Base-by-base conservation (phyloP, 83 land plant species). In the Larix sibirica region DNA sequence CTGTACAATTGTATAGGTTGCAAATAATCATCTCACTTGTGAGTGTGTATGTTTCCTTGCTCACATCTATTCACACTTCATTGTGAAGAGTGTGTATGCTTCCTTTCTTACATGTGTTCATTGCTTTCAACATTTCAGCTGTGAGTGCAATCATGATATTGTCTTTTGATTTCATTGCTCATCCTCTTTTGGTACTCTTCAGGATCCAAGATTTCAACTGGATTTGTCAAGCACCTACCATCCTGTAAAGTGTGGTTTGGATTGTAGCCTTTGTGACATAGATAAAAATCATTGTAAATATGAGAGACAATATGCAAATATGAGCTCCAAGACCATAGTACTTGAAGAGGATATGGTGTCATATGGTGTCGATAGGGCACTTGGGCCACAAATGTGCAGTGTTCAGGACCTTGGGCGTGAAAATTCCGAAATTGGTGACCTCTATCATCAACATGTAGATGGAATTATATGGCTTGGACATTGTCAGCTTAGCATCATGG, bases 381-480 rank as follows among this genome's bases (percentile, higher is more conserved):
- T 97, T 40, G 79, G 14, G 10, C 93, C 95, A 2, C 96, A 95
- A 95, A 81, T 81, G 87, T 73, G 93, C 91, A 81, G 83, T 91
- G 63, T 97, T 28, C 28, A 0, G 0, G 28, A 28, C 28, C 28
- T 97, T 88, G 99, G 99, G 13, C 95, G 99, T 87, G 99, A 97
- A 83, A 95, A 90, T 79, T 78, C 83, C 64, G 99, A 97, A 84
- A 93, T 95, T 50, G 98, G 99, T 80, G 99, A 95, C 79, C 86
- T 97, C 38, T 92, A 87, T 80, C 87, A 87, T 81, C 98, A 97
- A 80, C 90, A 88, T 80, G 98, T 96, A 86, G 98, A 97, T 91
- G 99, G 98, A 17, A 97, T 97, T 26, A 95, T 95, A 93, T 96
- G 99, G 26, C 84, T 97, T 73, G 99, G 98, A 17, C 90, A 96